Evolutionary conservation across 73 alveolate species (phyloP).

Genomic region (Tetrahymena thermophila): DNA sequence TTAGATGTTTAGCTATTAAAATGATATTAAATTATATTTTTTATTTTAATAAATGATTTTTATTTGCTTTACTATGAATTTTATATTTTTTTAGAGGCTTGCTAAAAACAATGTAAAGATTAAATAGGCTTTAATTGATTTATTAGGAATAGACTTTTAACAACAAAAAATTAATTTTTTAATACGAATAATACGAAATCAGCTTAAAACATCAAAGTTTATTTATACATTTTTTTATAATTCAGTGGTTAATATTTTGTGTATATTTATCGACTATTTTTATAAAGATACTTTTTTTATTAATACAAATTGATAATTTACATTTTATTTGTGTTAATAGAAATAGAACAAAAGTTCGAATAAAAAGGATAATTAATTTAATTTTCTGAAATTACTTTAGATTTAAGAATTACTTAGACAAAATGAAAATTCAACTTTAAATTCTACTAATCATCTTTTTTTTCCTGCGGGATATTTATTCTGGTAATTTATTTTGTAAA

Average conservation of each 20-base stretch:
- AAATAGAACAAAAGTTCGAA: neutral
- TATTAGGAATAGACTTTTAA: no score
- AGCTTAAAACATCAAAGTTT: neutral
- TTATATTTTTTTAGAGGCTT: neutral
- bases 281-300: neutral
- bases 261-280: neutral
- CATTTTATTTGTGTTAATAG: neutral
- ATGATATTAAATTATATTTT: no score
- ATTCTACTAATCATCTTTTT: neutral
- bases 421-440: neutral
- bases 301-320: neutral
- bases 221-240: no score
- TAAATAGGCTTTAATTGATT: neutral
- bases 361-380: no score
- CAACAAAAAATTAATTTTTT: neutral
- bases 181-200: neutral
- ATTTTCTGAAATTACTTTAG: no score
- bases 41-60: no score
- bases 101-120: neutral
- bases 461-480: neutral
- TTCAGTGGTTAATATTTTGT: neutral
- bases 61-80: neutral
- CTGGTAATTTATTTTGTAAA: neutral
- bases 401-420: neutral
- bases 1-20: no score